Percentiles rank a stretch among this genome's conserved stretches.
Conservation (phyloP, 78 protist species). For the Bodo saltans region DNA sequence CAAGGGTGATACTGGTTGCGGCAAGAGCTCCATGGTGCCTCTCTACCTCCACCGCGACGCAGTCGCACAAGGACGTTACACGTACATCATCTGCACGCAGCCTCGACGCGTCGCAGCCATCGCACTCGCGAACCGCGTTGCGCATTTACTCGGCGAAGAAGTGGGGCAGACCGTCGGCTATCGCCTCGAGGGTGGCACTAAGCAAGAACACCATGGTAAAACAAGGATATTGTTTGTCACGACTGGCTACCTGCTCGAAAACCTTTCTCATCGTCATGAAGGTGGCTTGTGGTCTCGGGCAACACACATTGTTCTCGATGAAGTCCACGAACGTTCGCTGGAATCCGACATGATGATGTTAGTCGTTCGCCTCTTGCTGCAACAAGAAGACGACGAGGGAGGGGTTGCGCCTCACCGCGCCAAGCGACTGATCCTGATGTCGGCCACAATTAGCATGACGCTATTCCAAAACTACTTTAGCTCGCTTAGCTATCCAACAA, state of each 20-base stretch:
- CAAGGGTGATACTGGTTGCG: too few species aligned
- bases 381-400: background rate
- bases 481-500: too few species aligned
- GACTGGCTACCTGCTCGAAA: conserved; percentile 47
- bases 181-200: conserved; percentile 47
- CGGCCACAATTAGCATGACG: background rate
- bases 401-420: background rate
- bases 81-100: too few species aligned
- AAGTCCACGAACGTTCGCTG: conserved; percentile 76
- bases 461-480: background rate
- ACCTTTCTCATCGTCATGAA: background rate
- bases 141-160: conserved; percentile 58
- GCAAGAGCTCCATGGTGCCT: too few species aligned
- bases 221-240: conserved; percentile 72
- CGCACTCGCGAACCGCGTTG: conserved; percentile 77
- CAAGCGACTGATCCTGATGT: background rate
- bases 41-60: too few species aligned
- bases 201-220: background rate
- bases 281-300: background rate
- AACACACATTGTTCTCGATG: conserved; percentile 57
- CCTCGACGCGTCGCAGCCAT: conserved; percentile 81
- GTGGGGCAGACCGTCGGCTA: conserved; percentile 70
- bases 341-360: conserved; percentile 63
- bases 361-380: conserved; percentile 37
- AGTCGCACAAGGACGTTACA: too few species aligned